Evolutionary conservation across 1,139 yeast species (phyloP), one percentile per base, ranked within the genome.

Genomic region (Candida dubliniensis): DNA sequence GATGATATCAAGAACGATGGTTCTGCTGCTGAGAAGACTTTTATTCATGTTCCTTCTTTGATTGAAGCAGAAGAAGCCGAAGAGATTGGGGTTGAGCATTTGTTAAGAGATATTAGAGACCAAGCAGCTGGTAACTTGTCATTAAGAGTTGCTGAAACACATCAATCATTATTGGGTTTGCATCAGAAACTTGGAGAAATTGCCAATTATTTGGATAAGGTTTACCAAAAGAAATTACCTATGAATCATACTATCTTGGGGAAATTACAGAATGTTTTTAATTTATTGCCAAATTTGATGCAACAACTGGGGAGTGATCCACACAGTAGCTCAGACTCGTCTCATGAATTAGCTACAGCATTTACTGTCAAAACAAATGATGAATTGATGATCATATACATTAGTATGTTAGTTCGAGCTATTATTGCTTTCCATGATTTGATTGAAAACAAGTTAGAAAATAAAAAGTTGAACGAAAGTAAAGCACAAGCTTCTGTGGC

Each of bases 21-120:
- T n/a, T 81, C 96, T 1, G 82, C 93, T 3, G 88, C 96, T 3
- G 96, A 90, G 60, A 84, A 84, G 67, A 91, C 98, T 1, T 93
- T 93, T 70, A 82, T 89, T 34, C 99, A 95, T 66, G 84, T 91
- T 33, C 96, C 98, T 11, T 87, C 96, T 11, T 76, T 82, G 29
- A 90, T 95, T 52, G 95, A 89, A 61, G 99, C 99, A 3, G 99
- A 95, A 63, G 99, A 95, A 64, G 99, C 99, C 2, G 99, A 95
- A 67, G 99, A 95, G 67, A 95, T 95, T 56, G 99, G 99, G 50
- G 99, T 95, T 8, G 99, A 95, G 63, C 99, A 95, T 61, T 70
- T 95, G 50, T 71, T 95, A 52, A 82, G 98, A 59, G 99, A 95
- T 59, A 89, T 90, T 33, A 82, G 97, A 57, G 98, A 93, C 62